These are phyloP conservation scores for Salix exigua DNA, from an alignment of 345 rosid species.

Conservation along the genomic window DNA sequence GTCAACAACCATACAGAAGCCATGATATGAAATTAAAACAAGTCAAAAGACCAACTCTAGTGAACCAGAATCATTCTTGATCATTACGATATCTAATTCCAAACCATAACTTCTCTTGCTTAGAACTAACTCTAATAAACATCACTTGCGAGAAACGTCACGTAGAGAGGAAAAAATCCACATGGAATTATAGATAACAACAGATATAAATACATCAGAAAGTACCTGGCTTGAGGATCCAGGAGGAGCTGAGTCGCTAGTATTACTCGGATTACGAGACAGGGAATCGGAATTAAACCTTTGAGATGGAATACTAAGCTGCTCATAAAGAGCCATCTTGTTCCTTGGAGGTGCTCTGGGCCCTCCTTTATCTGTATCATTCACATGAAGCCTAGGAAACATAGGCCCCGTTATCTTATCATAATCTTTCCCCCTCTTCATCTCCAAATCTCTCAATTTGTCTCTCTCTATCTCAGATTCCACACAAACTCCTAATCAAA, in stretches of 20 bases:
- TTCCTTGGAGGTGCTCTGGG: constrained; percentile 98
- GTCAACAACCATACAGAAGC: neutral
- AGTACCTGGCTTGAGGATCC: constrained; percentile 61
- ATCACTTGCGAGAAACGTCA: neutral
- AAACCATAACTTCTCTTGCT: neutral
- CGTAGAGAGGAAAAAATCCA: neutral
- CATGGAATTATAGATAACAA: neutral
- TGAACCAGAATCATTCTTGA: neutral
- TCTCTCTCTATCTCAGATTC: neutral
- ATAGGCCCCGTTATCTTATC: constrained; percentile 69
- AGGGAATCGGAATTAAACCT: constrained; percentile 46
- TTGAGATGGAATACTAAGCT: constrained; percentile 80
- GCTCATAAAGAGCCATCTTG: constrained; percentile 99
- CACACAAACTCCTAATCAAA: neutral
- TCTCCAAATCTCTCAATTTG: constrained; percentile 9
- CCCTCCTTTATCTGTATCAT: constrained; percentile 86
- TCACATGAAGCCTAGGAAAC: constrained; percentile 93
- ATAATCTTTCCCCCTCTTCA: constrained; percentile 77
- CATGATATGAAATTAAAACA: neutral
- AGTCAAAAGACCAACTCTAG: neutral
- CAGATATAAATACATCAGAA: neutral
- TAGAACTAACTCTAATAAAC: neutral
- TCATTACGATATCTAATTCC: neutral
- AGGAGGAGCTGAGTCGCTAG: constrained; percentile 38
- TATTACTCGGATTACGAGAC: constrained; percentile 33